These are phyloP conservation scores for Eutrema japonicum DNA, from an alignment of 345 rosid species.

Conservation along the genomic window DNA sequence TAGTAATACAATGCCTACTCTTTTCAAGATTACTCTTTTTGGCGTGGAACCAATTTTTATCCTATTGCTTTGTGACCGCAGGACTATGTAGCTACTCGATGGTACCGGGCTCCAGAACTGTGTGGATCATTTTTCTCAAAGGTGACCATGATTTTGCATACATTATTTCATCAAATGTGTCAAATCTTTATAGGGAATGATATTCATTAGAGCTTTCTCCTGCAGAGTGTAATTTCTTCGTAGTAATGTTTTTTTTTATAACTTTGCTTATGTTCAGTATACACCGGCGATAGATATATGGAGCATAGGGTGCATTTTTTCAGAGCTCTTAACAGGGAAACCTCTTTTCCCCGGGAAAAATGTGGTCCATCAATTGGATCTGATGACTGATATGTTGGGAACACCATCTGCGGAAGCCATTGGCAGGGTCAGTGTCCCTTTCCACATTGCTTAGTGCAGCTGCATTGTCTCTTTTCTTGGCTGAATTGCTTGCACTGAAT, in stretches of 20 bases:
- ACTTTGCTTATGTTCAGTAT: conserved; percentile 58
- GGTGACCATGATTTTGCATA: conserved; percentile 49
- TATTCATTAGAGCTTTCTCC: neutral
- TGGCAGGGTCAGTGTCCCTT: conserved; percentile 66
- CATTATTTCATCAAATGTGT: neutral
- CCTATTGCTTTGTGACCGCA: conserved; percentile 37
- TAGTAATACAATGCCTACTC: conserved; percentile 21
- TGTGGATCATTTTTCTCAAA: conserved; percentile 98
- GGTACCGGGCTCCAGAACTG: conserved; percentile 96
- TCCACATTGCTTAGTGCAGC: neutral
- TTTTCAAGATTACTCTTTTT: neutral
- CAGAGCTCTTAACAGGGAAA: conserved; percentile 92
- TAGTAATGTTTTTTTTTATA: conserved; percentile 11
- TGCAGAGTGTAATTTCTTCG: neutral
- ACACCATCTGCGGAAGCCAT: conserved; percentile 92
- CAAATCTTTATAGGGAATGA: neutral
- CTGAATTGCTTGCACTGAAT: conserved; percentile 36
- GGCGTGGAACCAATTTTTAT: neutral
- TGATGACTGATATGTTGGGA: conserved; percentile 95
- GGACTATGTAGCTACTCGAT: conserved; percentile 98
- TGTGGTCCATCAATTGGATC: conserved; percentile 92
- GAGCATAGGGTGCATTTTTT: conserved; percentile 97
- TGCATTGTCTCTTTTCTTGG: conserved; percentile 19
- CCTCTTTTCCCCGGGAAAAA: conserved; percentile 98
- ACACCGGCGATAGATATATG: conserved; percentile 97